Conservation (phyloP, 2,329 filamentous ascomycete genomes). For the Trichoderma koningiopsis region DNA sequence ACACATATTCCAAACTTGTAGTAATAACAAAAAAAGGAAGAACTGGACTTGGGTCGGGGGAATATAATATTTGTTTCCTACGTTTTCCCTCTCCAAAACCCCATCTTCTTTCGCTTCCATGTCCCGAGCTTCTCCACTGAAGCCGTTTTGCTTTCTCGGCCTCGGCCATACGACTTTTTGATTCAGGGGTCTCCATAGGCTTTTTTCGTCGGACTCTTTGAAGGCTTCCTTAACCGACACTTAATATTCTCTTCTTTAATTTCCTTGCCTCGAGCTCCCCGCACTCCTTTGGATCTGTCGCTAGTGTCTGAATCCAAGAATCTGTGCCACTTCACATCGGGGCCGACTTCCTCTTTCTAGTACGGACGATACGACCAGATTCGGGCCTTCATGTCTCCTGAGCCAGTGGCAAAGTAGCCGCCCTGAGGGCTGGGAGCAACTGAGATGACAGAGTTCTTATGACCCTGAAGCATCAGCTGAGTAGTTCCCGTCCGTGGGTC, state of each 20-base stretch:
- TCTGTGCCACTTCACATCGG: not conserved
- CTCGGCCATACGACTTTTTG: not conserved
- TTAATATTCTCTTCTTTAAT: not conserved
- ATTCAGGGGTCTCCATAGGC: not conserved
- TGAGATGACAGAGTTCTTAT: slow-evolving; percentile 98
- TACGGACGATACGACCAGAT: slow-evolving; percentile 84
- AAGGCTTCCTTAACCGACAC: not conserved
- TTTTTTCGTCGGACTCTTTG: not conserved
- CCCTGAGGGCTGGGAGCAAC: slow-evolving; percentile 91
- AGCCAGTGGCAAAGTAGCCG: slow-evolving; percentile 90
- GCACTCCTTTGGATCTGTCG: too few relatives aligned
- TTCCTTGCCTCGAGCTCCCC: not conserved
- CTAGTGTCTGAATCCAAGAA: too few relatives aligned
- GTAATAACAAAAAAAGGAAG: not conserved
- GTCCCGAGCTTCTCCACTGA: not conserved
- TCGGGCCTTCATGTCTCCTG: slow-evolving; percentile 94
- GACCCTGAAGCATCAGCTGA: slow-evolving; percentile 97
- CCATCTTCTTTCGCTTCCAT: not conserved
- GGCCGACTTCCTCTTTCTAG: slow-evolving; percentile 30
- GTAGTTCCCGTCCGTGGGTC: slow-evolving; percentile 90
- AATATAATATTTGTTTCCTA: not conserved
- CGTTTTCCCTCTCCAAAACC: not conserved
- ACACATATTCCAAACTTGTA: slow-evolving; percentile 23
- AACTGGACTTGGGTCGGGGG: not conserved
- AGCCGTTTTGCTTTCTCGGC: not conserved